phyloP scores from a whole-genome alignment of 768 basidiomycete species.

The Lentinula lateritia region DNA sequence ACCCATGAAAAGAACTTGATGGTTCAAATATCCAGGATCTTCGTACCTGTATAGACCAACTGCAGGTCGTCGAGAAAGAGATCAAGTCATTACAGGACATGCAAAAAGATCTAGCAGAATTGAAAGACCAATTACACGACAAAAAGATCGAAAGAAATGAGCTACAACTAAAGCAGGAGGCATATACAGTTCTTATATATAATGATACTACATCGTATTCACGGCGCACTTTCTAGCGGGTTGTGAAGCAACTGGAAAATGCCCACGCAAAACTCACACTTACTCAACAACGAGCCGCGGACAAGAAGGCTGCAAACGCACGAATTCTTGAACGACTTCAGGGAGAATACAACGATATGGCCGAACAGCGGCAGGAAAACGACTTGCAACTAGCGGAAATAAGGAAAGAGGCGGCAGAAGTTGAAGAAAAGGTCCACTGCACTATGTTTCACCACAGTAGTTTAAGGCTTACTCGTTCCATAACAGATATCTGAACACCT shows the following conservation, averaged over 20 bases:
- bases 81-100: constrained; percentile 53
- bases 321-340: constrained; percentile 72
- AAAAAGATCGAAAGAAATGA: constrained; percentile 74
- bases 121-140: constrained; percentile 62
- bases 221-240: constrained; percentile 46
- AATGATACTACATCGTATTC: not conserved
- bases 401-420: constrained; percentile 60
- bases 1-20: not conserved
- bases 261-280: constrained; percentile 80
- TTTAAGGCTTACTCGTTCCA: not conserved
- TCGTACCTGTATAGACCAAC: constrained; percentile 64
- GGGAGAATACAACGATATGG: constrained; percentile 76
- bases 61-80: constrained; percentile 72
- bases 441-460: not conserved
- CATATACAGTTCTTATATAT: constrained; percentile 16
- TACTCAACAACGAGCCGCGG: constrained; percentile 73
- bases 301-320: constrained; percentile 69
- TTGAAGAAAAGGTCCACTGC: constrained; percentile 54
- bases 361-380: constrained; percentile 67
- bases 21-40: constrained; percentile 47
- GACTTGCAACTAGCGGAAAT: constrained; percentile 77
- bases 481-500: constrained; percentile 71
- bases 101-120: constrained; percentile 62
- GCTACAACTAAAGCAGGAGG: constrained; percentile 64
- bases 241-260: constrained; percentile 74